Evolutionary conservation across 2,329 filamentous ascomycete genomes (phyloP).

Genomic region (Fusarium humuli): DNA sequence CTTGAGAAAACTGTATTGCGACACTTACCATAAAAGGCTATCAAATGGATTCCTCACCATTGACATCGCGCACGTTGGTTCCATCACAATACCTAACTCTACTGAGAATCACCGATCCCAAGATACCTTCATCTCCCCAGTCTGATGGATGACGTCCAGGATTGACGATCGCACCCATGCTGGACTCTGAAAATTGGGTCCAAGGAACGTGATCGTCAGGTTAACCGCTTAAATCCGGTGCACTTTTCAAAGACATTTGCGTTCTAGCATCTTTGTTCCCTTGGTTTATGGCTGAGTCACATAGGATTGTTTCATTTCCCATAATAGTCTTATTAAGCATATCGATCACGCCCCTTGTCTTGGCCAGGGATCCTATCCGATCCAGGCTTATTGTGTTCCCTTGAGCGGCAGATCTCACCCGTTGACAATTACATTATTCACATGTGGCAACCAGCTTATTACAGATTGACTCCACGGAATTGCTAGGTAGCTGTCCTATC

Average conservation of each 20-base stretch:
- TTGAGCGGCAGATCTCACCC: background rate
- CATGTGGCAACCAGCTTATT: conserved; percentile 29
- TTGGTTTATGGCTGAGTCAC: background rate
- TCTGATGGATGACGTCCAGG: conserved; percentile 17
- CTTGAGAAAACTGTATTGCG: conserved; percentile 15
- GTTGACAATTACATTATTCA: conserved; percentile 15
- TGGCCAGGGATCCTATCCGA: background rate
- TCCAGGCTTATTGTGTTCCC: background rate
- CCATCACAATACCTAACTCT: background rate
- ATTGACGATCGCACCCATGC: conserved; percentile 1
- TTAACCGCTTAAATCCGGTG: conserved; percentile 3
- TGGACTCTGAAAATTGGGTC: background rate
- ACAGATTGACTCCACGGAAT: conserved; percentile 15
- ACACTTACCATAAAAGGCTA: conserved; percentile 10
- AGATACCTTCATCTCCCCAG: background rate
- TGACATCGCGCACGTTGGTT: background rate
- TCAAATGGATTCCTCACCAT: conserved; percentile 17
- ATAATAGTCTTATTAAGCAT: conserved; percentile 1
- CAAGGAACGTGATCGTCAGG: conserved; percentile 34
- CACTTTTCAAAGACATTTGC: background rate
- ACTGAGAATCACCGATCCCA: background rate
- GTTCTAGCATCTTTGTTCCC: background rate
- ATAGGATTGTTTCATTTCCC: conserved; percentile 21
- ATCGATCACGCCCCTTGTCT: background rate
- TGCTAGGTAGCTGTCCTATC: background rate